A percentile compares a stretch with the other conserved stretches of the same genome.
These are phyloP conservation scores for Saprolegnia parasitica DNA, from an alignment of 352 stramenopile species.

Conservation along the genomic window DNA sequence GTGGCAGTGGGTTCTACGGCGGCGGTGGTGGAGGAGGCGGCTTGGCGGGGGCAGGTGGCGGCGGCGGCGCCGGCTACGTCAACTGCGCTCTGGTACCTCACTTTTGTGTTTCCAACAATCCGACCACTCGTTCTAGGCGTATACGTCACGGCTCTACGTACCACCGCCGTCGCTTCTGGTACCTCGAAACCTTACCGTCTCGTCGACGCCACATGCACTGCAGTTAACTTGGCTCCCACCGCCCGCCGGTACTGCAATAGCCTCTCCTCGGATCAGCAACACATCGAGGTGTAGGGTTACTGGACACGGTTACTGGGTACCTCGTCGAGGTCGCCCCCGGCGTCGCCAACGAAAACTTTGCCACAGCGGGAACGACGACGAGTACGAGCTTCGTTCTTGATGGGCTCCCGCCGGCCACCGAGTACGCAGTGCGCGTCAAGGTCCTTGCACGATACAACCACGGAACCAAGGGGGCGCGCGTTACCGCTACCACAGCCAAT, in stretches of 20 bases:
- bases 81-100: not conserved
- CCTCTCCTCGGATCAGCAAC: too few relatives aligned
- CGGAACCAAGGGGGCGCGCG: slow-evolving; percentile 38
- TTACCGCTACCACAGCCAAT: slow-evolving; percentile 36
- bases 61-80: slow-evolving; percentile 50
- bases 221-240: not conserved
- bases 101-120: not conserved
- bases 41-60: slow-evolving; percentile 53
- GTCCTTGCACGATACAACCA: slow-evolving; percentile 40
- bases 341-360: slow-evolving; percentile 55
- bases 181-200: slow-evolving; percentile 13
- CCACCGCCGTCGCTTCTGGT: not conserved
- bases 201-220: not conserved
- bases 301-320: slow-evolving; percentile 37
- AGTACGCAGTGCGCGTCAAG: slow-evolving; percentile 58
- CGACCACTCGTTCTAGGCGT: not conserved
- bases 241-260: too few relatives aligned
- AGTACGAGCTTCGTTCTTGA: not conserved
- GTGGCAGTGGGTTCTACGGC: slow-evolving; percentile 67
- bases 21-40: slow-evolving; percentile 63
- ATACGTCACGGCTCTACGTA: not conserved
- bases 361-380: not conserved
- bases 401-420: slow-evolving; percentile 32
- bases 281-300: not conserved
- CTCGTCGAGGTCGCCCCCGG: slow-evolving; percentile 58